Evolutionary conservation across 139 green algal species (phyloP).

Genomic region (Asterochloris sp.): DNA sequence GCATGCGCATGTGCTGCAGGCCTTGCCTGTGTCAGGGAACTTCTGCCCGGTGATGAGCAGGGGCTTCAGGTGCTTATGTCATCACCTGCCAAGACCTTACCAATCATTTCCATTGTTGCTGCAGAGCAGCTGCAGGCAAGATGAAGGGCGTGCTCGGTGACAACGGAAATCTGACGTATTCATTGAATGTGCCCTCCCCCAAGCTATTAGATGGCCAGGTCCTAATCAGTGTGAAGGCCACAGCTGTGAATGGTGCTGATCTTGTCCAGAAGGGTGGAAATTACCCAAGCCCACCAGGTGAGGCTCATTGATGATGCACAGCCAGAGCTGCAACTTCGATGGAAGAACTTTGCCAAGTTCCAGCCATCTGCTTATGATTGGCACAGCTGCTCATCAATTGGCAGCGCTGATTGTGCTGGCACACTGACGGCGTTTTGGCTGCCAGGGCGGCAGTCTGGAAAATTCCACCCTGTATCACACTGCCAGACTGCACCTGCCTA

Average conservation of each 20-base stretch:
- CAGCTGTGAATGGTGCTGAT: slow-evolving; percentile 26
- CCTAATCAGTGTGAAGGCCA: slow-evolving; percentile 10
- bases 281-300: slow-evolving; percentile 19
- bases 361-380: neutral
- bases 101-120: no score
- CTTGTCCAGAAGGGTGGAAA: slow-evolving; percentile 6
- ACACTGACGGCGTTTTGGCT: neutral
- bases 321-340: neutral
- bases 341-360: neutral
- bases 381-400: neutral
- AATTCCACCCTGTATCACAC: neutral
- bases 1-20: no score
- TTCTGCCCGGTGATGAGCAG: no score
- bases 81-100: no score
- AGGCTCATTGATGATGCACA: neutral
- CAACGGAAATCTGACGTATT: no score
- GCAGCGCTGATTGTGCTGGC: neutral
- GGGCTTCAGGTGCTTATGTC: no score
- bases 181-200: neutral
- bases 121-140: no score
- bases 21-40: no score
- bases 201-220: slow-evolving; percentile 5
- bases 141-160: no score
- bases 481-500: neutral
- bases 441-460: neutral